Base-by-base conservation (phyloP, 2,329 filamentous ascomycete genomes). In the Talaromyces sp. region DNA sequence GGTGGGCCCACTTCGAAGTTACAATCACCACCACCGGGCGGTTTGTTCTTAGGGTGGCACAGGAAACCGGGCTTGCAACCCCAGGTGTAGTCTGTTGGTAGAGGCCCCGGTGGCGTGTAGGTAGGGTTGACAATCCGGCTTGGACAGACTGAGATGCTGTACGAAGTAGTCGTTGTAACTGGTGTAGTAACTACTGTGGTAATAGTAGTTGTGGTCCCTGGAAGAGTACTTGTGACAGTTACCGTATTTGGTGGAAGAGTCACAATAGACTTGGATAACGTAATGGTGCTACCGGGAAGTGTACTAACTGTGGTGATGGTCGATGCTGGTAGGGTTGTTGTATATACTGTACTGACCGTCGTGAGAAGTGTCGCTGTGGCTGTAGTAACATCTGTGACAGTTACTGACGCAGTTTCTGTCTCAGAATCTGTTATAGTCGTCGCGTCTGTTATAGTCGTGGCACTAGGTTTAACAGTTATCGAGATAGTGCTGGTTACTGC, bases 11-110 rank as follows among this genome's bases (percentile, higher is more conserved):
- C 68, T 64, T 73, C 77, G 32, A 79, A 63, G 38, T 73, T 73
- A 63, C 78, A 80, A n/a, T 68, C 63, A 26, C 31, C 61, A 10
- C 58, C 61, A 26, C 58, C 58, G 0, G 65, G 66, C 11, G 58
- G 58, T 53, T 71, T 75, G 41, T 58, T 52, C 4, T 68, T 67
- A 14, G 77, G 77, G 55, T 68, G 71, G 56, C 78, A 80, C 19
- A 80, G 66, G 52, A 66, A 76, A 17, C 77, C 77, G 14, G 78
- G 77, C 38, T 73, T 69, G 60, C 78, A 80, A 46, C 78, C 78
- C 75, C 76, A 79, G 11, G 73, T 73, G 31, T 72, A 72, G 55
- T 73, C 66, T 2, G 65, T 65, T 21, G 71, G 71, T 17, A 70
- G 64, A 10, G 68, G 62, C 11, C 52, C 60, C 1, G 65, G 35